These are phyloP conservation scores for Phyllosticta citrichinensis DNA, from an alignment of 2,329 filamentous ascomycete genomes.

Conservation along the genomic window DNA sequence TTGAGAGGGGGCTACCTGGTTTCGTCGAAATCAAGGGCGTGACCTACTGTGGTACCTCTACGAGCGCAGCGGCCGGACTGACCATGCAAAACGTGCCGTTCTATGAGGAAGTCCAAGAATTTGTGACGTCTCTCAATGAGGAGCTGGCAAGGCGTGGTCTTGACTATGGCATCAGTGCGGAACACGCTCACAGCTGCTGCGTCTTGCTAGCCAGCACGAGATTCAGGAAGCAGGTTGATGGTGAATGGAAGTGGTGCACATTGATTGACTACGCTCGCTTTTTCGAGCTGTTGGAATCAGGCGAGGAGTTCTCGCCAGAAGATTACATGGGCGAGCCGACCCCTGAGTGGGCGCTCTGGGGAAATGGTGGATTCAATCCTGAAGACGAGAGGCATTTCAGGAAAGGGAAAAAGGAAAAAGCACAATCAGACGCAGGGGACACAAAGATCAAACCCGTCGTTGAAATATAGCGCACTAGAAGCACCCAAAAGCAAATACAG, in stretches of 20 bases:
- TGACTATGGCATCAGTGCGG: constrained; percentile 81
- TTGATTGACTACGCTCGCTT: constrained; percentile 84
- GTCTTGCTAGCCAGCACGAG: constrained; percentile 73
- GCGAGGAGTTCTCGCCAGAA: constrained; percentile 69
- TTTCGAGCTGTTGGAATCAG: constrained; percentile 70
- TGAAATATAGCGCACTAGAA: background rate
- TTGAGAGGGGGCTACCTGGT: constrained; percentile 76
- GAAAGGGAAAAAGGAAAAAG: constrained; percentile 53
- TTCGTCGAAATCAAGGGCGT: constrained; percentile 96
- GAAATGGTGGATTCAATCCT: constrained; percentile 88
- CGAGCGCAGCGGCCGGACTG: constrained; percentile 71
- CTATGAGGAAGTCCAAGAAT: constrained; percentile 78
- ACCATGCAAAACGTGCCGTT: constrained; percentile 98
- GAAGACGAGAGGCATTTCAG: constrained; percentile 77
- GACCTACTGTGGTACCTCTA: constrained; percentile 88
- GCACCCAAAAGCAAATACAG: background rate
- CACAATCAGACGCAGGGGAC: background rate
- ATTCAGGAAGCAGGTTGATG: constrained; percentile 54
- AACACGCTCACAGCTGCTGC: constrained; percentile 93
- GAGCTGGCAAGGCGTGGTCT: constrained; percentile 62
- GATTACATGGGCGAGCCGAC: constrained; percentile 82
- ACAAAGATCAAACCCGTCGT: background rate
- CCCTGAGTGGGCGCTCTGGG: constrained; percentile 91
- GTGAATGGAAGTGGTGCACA: constrained; percentile 87
- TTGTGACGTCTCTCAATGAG: constrained; percentile 64